These are phyloP conservation scores for Rhizoclosmatium sp. DNA, from an alignment of 192 early-diverging fungal genomes.

Conservation along the genomic window DNA sequence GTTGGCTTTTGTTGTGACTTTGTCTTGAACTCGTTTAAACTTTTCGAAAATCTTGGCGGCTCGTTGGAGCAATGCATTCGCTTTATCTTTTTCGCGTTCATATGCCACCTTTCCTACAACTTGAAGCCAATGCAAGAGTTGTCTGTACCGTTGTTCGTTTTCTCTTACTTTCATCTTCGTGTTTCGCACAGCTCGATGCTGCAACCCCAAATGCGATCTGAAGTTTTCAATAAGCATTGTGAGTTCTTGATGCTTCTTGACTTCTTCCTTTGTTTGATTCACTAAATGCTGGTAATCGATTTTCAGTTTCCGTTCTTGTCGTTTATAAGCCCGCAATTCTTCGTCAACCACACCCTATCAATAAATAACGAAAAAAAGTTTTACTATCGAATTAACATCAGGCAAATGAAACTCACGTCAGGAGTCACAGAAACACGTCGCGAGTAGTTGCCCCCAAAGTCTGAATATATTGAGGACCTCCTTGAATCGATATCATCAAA, in stretches of 20 bases:
- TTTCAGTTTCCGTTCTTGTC: constrained; percentile 29
- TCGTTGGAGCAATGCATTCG: constrained; percentile 33
- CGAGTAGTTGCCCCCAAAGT: background rate
- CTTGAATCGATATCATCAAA: background rate
- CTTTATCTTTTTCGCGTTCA: constrained; percentile 38
- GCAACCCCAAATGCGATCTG: constrained; percentile 4
- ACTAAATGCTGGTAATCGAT: constrained; percentile 29
- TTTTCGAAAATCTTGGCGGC: constrained; percentile 28
- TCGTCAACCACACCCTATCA: constrained; percentile 2
- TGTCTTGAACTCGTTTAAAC: constrained; percentile 26
- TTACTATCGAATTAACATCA: background rate
- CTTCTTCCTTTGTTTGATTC: constrained; percentile 18
- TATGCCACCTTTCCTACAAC: constrained; percentile 42
- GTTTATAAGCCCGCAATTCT: constrained; percentile 16
- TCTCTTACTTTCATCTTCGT: constrained; percentile 43
- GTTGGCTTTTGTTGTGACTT: background rate
- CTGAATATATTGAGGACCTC: constrained; percentile 3
- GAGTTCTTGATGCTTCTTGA: constrained; percentile 20
- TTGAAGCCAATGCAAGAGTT: constrained; percentile 39
- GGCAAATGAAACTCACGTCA: constrained; percentile 3
- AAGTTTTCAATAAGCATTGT: constrained; percentile 25
- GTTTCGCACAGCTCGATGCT: constrained; percentile 28
- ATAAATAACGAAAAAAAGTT: background rate
- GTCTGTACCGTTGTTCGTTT: constrained; percentile 28
- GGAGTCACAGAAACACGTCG: background rate